phyloP scores from a whole-genome alignment of 306 rosid species.

The Carpinus fangiana region DNA sequence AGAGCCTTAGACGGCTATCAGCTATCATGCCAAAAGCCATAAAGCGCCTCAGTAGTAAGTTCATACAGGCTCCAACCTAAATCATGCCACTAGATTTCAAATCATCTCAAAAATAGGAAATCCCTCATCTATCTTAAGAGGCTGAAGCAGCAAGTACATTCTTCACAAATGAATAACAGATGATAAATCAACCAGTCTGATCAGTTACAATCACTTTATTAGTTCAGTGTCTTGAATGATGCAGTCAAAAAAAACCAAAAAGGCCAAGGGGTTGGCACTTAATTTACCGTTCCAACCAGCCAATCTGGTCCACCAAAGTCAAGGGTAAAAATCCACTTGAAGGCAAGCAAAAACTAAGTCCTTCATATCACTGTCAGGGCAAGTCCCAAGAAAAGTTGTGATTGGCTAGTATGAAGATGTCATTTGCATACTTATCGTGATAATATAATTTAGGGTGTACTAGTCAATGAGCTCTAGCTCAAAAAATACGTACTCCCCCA shows the following conservation, averaged over 20 bases:
- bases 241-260: not conserved
- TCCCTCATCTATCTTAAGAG: not conserved
- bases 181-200: not conserved
- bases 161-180: not conserved
- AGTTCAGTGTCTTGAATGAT: not conserved
- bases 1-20: not conserved
- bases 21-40: not conserved
- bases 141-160: not conserved
- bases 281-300: not conserved
- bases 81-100: not conserved
- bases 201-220: not conserved
- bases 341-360: not conserved
- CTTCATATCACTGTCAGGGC: not conserved
- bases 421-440: not conserved
- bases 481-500: not conserved
- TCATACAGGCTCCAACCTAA: not conserved
- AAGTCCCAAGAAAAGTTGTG: not conserved
- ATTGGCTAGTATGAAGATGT: not conserved
- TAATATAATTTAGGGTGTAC: not conserved
- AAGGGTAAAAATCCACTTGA: not conserved
- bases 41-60: not conserved
- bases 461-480: not conserved
- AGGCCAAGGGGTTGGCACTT: not conserved
- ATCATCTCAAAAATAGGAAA: not conserved
- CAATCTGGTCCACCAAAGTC: not conserved